Conservation (phyloP, 495 filamentous ascomycete species). For the Xylaria intraflava region DNA sequence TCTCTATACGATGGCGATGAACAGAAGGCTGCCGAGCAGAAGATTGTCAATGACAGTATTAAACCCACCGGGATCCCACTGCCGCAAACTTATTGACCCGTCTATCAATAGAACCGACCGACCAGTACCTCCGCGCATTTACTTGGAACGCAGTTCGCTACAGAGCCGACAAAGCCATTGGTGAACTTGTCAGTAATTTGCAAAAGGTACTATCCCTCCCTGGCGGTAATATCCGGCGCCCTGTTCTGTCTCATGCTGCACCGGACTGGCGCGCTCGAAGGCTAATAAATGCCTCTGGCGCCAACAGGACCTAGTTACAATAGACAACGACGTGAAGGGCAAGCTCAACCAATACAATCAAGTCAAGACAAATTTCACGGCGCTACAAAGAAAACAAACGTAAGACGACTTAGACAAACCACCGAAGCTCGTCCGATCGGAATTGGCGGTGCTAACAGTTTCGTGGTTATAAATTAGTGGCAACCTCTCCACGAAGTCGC, state of each 20-base stretch:
- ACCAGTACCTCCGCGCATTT: constrained; percentile 84
- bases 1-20: constrained; percentile 76
- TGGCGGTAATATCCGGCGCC: neutral
- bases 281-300: constrained; percentile 11
- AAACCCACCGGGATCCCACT: neutral
- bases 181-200: constrained; percentile 75
- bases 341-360: constrained; percentile 92
- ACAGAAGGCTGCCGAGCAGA: constrained; percentile 74
- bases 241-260: neutral
- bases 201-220: constrained; percentile 57
- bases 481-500: constrained; percentile 89
- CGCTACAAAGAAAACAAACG: constrained; percentile 82
- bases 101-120: constrained; percentile 66
- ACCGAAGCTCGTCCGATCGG: neutral
- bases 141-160: constrained; percentile 97
- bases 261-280: neutral
- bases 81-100: neutral
- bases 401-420: constrained; percentile 29
- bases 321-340: constrained; percentile 88
- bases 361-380: constrained; percentile 71
- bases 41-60: constrained; percentile 94
- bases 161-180: constrained; percentile 78
- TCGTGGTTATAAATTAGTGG: constrained; percentile 48
- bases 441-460: constrained; percentile 1
- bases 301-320: constrained; percentile 68